These are phyloP conservation scores for Coniella vitis DNA, from an alignment of 2,329 filamentous ascomycete genomes.

Conservation along the genomic window DNA sequence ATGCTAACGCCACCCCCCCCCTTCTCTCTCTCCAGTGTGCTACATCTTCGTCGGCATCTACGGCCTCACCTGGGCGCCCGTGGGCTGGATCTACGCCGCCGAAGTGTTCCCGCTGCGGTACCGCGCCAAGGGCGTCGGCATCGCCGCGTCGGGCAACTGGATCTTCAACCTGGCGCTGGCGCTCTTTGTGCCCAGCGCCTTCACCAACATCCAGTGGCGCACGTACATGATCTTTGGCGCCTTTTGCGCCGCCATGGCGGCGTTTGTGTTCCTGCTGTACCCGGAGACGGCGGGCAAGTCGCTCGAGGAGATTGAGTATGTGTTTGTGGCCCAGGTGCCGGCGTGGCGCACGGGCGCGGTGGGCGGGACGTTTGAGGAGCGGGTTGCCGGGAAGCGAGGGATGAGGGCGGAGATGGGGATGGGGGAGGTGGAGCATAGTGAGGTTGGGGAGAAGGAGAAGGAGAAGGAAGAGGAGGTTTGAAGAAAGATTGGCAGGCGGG, in stretches of 20 bases:
- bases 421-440: conserved; percentile 5
- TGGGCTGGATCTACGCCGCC: conserved; percentile 27
- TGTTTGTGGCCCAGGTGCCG: conserved; percentile 32
- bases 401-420: neutral
- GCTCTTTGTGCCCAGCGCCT: conserved; percentile 40
- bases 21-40: conserved; percentile 4
- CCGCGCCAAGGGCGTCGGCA: conserved; percentile 46
- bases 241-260: conserved; percentile 43
- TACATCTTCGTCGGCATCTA: conserved; percentile 39
- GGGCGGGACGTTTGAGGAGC: conserved; percentile 11
- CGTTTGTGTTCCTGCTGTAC: conserved; percentile 48
- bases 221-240: conserved; percentile 46
- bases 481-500: too few species aligned
- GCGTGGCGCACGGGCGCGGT: conserved; percentile 9
- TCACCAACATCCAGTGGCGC: conserved; percentile 42
- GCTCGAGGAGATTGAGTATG: conserved; percentile 45
- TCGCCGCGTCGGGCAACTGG: conserved; percentile 46
- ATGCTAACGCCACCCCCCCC: too few species aligned
- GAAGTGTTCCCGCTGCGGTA: conserved; percentile 38
- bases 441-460: conserved; percentile 1
- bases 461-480: neutral
- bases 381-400: conserved; percentile 4
- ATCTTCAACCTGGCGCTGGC: conserved; percentile 43
- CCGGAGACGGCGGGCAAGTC: conserved; percentile 50
- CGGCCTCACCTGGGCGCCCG: conserved; percentile 28